phyloP scores from a whole-genome alignment of 345 rosid genomes.

The Linum tenue region DNA sequence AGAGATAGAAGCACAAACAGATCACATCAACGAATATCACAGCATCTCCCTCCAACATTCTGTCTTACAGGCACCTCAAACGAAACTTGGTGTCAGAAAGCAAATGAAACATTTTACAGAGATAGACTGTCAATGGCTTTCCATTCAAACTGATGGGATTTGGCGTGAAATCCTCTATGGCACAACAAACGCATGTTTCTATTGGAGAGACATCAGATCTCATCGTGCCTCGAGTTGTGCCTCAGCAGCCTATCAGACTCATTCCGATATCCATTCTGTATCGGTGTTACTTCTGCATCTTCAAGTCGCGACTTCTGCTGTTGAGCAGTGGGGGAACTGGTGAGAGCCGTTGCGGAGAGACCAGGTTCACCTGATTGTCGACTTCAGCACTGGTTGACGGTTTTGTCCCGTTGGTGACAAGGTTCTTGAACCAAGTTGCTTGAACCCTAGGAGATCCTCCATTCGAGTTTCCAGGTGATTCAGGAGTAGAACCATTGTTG shows the following conservation, averaged over 20 bases:
- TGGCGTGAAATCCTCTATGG: not conserved
- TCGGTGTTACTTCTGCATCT: not conserved
- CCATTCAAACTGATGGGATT: too few relatives aligned
- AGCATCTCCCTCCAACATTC: too few relatives aligned
- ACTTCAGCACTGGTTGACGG: conserved; percentile 47
- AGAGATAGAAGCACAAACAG: too few relatives aligned
- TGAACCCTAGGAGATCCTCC: conserved; percentile 55
- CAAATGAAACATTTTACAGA: too few relatives aligned
- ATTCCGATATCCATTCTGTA: not conserved
- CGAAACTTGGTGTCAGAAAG: too few relatives aligned
- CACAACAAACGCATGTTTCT: not conserved
- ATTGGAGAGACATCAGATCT: not conserved
- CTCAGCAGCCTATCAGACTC: not conserved
- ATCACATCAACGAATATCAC: too few relatives aligned
- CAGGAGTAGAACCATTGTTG: conserved; percentile 29
- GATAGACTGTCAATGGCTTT: too few relatives aligned
- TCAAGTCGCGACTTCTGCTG: not conserved
- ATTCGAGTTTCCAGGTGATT: conserved; percentile 47
- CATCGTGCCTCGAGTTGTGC: not conserved
- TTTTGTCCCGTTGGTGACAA: conserved; percentile 48
- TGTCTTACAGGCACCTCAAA: too few relatives aligned
- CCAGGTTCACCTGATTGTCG: not conserved
- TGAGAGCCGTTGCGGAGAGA: not conserved
- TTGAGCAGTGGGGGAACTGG: not conserved
- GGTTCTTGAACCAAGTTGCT: conserved; percentile 71